These are phyloP conservation scores for Fistulifera pelliculosa DNA, from an alignment of 108 stramenopile genomes.

Conservation along the genomic window DNA sequence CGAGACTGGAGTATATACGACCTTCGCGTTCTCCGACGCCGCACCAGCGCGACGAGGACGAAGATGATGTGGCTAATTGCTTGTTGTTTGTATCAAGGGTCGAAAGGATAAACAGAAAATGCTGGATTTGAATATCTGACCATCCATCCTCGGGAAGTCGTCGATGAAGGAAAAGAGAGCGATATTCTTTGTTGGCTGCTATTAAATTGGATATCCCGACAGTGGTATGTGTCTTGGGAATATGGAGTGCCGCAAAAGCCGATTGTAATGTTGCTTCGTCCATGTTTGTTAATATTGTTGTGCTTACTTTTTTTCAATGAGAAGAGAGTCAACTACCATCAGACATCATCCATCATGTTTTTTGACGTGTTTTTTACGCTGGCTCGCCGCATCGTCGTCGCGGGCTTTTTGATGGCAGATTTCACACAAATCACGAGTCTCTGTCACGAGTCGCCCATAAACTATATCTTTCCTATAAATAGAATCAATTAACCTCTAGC, in stretches of 20 bases:
- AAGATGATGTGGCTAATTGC: conserved; percentile 24
- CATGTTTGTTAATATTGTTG: no score
- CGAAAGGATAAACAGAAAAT: conserved; percentile 58
- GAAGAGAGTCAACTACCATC: no score
- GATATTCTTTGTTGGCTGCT: conserved; percentile 51
- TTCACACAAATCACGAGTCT: no score
- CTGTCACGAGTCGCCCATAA: no score
- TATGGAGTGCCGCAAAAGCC: conserved; percentile 35
- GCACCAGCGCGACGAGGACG: conserved; percentile 44
- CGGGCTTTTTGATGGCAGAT: no score
- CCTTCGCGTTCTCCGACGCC: conserved; percentile 99
- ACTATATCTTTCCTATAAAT: no score
- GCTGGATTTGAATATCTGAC: conserved; percentile 79
- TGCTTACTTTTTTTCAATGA: no score
- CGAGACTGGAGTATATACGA: conserved; percentile 85
- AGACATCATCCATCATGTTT: no score
- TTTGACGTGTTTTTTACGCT: no score
- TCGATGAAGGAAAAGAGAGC: conserved; percentile 59
- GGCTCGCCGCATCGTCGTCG: no score
- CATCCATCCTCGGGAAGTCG: conserved; percentile 71
- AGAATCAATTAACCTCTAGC: no score
- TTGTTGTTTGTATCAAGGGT: conserved; percentile 85
- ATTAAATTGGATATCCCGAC: conserved; percentile 72
- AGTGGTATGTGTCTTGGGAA: conserved; percentile 69
- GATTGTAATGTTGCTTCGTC: no score